phyloP scores from a whole-genome alignment of 1,284 basidiomycete species.

The Sanguinoderma infundibulare region DNA sequence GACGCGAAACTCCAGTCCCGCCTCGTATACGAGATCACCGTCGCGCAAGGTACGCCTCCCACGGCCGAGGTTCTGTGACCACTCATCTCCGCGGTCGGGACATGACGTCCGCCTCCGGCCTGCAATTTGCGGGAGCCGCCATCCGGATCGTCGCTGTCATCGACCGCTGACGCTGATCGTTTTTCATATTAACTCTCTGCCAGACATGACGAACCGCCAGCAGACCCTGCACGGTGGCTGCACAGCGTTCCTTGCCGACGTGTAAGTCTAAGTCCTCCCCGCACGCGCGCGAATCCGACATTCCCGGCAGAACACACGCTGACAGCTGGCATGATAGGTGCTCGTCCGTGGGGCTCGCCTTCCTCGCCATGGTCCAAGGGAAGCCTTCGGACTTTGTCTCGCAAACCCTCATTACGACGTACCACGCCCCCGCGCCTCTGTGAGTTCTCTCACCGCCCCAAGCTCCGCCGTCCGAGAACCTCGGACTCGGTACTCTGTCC shows the following conservation, averaged over 20 bases:
- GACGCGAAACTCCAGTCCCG: conserved; percentile 12
- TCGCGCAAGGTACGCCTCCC: conserved; percentile 5
- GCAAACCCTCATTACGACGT: conserved; percentile 53
- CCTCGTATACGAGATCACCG: conserved; percentile 11
- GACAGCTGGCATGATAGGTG: conserved; percentile 37
- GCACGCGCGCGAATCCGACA: not conserved
- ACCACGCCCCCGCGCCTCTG: conserved; percentile 33
- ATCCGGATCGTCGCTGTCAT: not conserved
- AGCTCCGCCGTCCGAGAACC: not conserved
- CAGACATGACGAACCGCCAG: conserved; percentile 32
- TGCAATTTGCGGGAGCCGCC: not conserved
- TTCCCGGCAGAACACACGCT: too few species aligned
- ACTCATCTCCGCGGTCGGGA: not conserved
- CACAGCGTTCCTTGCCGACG: conserved; percentile 26
- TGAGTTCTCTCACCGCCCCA: not conserved
- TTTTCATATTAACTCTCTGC: not conserved
- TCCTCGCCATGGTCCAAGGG: conserved; percentile 44
- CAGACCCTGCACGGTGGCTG: conserved; percentile 30
- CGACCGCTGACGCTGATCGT: not conserved
- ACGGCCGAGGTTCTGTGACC: not conserved
- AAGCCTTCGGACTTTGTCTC: conserved; percentile 44
- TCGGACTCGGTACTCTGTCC: not conserved
- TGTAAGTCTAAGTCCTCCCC: conserved; percentile 10
- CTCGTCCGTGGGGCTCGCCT: conserved; percentile 42
- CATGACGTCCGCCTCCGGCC: too few species aligned